A percentile compares a stretch with the other conserved stretches of the same genome.
phyloP scores from a whole-genome alignment of 192 early-diverging fungal species.

The Backusella parvicylindrica region DNA sequence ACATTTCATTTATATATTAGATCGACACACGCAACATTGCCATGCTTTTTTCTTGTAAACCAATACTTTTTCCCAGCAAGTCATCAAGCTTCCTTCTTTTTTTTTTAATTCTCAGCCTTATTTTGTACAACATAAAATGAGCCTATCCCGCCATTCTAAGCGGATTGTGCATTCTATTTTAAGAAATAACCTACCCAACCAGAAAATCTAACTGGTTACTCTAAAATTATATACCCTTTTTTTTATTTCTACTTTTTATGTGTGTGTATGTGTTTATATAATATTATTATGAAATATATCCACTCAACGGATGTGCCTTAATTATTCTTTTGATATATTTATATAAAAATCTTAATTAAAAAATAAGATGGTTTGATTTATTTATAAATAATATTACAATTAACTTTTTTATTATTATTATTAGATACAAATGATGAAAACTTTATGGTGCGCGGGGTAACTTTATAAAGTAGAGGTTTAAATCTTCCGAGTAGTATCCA shows the following conservation, averaged over 20 bases:
- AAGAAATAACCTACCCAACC: conserved; percentile 2
- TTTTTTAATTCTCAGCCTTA: neutral
- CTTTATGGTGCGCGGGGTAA: neutral
- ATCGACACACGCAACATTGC: neutral
- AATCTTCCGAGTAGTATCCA: neutral
- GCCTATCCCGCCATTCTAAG: neutral
- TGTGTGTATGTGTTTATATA: neutral
- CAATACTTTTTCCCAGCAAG: conserved; percentile 10
- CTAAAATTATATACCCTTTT: neutral
- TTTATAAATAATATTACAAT: neutral
- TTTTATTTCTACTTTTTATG: neutral
- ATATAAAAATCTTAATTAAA: neutral
- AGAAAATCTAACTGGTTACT: neutral
- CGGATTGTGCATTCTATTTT: neutral
- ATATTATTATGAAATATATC: neutral
- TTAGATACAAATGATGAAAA: neutral
- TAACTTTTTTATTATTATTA: neutral
- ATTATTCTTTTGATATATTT: neutral
- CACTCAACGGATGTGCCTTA: neutral
- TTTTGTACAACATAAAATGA: neutral
- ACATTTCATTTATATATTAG: neutral
- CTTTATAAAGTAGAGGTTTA: neutral
- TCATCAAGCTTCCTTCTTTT: neutral
- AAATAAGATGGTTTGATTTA: neutral
- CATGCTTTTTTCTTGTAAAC: neutral